Conservation (phyloP, 2,329 filamentous ascomycete genomes). For the Alternaria panax region DNA sequence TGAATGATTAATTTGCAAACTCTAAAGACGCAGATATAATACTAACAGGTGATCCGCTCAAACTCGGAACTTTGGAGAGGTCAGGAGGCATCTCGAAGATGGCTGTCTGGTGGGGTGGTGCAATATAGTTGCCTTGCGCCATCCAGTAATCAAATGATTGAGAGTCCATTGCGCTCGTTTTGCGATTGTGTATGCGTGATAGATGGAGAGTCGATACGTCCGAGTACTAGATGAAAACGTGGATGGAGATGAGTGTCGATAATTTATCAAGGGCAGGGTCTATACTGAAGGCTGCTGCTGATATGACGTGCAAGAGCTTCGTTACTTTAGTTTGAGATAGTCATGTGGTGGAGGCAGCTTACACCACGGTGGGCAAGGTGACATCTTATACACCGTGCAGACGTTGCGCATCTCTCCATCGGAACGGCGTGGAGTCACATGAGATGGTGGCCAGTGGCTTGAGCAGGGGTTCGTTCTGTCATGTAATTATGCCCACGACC, state of each 20-base stretch:
- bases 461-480: slow-evolving; percentile 27
- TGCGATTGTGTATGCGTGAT: slow-evolving; percentile 4
- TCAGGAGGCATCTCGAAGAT: slow-evolving; percentile 47
- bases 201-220: slow-evolving; percentile 15
- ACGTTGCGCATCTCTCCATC: slow-evolving; percentile 27
- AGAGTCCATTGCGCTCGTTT: slow-evolving; percentile 41
- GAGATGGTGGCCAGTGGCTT: slow-evolving; percentile 28
- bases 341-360: slow-evolving; percentile 39
- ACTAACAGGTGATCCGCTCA: slow-evolving; percentile 51
- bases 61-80: slow-evolving; percentile 48
- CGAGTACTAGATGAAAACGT: slow-evolving; percentile 6
- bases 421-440: slow-evolving; percentile 31
- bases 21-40: background rate
- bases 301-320: slow-evolving; percentile 5
- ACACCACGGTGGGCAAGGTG: slow-evolving; percentile 41
- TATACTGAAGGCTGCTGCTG: background rate
- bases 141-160: slow-evolving; percentile 50
- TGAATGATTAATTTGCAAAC: slow-evolving; percentile 10
- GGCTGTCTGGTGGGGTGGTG: slow-evolving; percentile 40
- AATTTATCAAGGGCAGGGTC: background rate
- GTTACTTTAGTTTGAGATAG: slow-evolving; percentile 23
- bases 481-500: slow-evolving; percentile 26
- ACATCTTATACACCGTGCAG: slow-evolving; percentile 44
- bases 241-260: background rate
- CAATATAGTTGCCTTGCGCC: slow-evolving; percentile 44